Conservation (phyloP, 225 moss, liverwort and hornwort species). For the Physcomitrium patens region DNA sequence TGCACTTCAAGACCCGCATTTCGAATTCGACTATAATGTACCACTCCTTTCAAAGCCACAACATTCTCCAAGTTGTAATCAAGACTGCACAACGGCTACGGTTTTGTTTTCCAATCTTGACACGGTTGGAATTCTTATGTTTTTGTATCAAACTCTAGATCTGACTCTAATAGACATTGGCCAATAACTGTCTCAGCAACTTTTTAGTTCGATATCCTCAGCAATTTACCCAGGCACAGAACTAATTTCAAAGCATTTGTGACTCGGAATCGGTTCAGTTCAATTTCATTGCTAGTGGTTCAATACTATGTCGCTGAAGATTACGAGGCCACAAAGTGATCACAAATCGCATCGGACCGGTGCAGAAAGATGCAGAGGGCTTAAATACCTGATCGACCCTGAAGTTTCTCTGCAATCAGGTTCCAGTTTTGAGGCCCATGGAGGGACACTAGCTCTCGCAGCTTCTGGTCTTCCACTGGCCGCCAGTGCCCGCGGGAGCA, state of each 20-base stretch:
- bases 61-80: too few species aligned
- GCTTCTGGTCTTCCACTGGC: constrained; percentile 85
- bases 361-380: background rate
- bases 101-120: background rate
- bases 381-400: constrained; percentile 82
- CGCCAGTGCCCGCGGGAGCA: constrained; percentile 92
- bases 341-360: background rate
- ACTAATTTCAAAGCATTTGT: too few species aligned
- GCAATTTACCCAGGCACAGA: too few species aligned
- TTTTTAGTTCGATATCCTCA: too few species aligned
- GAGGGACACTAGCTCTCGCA: constrained; percentile 74
- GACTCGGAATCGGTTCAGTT: too few species aligned
- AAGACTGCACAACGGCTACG: too few species aligned
- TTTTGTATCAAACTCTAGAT: background rate
- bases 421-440: constrained; percentile 94
- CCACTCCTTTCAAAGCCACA: too few species aligned
- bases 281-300: too few species aligned
- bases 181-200: background rate
- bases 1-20: too few species aligned
- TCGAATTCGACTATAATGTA: too few species aligned
- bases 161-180: background rate
- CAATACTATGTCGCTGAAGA: too few species aligned
- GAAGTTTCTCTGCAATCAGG: constrained; percentile 87
- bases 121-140: background rate
- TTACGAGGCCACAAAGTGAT: background rate